phyloP scores from a whole-genome alignment of 371 early-diverging fungal species.

The Parasitella parasitica region DNA sequence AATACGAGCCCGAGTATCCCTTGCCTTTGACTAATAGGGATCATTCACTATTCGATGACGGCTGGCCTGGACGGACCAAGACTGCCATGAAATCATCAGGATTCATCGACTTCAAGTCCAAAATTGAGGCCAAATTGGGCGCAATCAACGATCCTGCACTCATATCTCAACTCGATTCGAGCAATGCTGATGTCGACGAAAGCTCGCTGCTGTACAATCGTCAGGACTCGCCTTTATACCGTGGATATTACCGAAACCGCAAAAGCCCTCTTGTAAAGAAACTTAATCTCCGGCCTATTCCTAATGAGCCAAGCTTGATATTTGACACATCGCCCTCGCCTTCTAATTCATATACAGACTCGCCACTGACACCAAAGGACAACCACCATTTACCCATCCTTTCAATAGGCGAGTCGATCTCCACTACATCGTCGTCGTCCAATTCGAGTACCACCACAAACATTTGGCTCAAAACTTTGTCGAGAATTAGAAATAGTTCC shows the following conservation, averaged over 20 bases:
- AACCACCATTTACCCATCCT: background rate
- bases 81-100: constrained; percentile 12
- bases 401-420: background rate
- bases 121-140: constrained; percentile 22
- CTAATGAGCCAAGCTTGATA: constrained; percentile 4
- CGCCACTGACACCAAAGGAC: constrained; percentile 14
- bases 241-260: constrained; percentile 15
- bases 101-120: constrained; percentile 27
- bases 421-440: background rate
- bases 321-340: constrained; percentile 2
- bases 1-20: constrained; percentile 40
- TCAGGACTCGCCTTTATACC: background rate
- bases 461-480: constrained; percentile 3
- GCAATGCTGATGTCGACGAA: background rate
- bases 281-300: constrained; percentile 13
- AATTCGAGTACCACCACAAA: background rate
- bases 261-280: constrained; percentile 21
- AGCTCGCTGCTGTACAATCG: background rate
- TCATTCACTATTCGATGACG: constrained; percentile 17
- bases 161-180: constrained; percentile 7
- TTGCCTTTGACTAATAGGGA: background rate
- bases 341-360: constrained; percentile 7
- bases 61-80: constrained; percentile 27
- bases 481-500: constrained; percentile 3
- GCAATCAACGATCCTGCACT: constrained; percentile 20